Conservation (phyloP, 1,139 yeast species). For the Diutina sp. region DNA sequence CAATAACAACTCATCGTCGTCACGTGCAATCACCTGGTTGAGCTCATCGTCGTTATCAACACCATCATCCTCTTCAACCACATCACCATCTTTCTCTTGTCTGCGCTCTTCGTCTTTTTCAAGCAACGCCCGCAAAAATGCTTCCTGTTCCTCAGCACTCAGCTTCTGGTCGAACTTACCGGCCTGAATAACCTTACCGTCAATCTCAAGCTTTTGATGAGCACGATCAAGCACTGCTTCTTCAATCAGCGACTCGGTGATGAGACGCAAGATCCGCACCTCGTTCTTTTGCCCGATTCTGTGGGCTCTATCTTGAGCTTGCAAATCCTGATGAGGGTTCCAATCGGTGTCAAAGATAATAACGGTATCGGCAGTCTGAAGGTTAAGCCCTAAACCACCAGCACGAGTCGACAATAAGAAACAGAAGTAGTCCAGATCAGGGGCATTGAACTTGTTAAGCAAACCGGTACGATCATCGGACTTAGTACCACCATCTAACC, state of each 20-base stretch:
- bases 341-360: slow-evolving; percentile 83
- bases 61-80: slow-evolving; percentile 41
- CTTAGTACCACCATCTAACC: slow-evolving; percentile 75
- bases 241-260: slow-evolving; percentile 74
- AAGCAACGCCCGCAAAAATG: slow-evolving; percentile 51
- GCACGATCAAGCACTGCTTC: slow-evolving; percentile 76
- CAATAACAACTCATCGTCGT: slow-evolving; percentile 39
- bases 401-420: slow-evolving; percentile 78
- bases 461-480: slow-evolving; percentile 70
- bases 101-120: slow-evolving; percentile 60
- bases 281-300: slow-evolving; percentile 85
- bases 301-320: slow-evolving; percentile 86
- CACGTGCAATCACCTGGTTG: slow-evolving; percentile 61
- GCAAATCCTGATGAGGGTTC: slow-evolving; percentile 89
- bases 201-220: slow-evolving; percentile 71
- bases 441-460: slow-evolving; percentile 61
- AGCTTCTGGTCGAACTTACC: slow-evolving; percentile 80
- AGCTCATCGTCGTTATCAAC: slow-evolving; percentile 51
- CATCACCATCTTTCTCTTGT: slow-evolving; percentile 20
- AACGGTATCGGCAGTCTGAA: slow-evolving; percentile 83
- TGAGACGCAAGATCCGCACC: slow-evolving; percentile 66
- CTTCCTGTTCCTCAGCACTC: slow-evolving; percentile 75
- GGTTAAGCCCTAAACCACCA: slow-evolving; percentile 78
- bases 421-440: slow-evolving; percentile 61
- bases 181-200: slow-evolving; percentile 81